Conservation (phyloP, 306 rosid species). For the Pyrus pyrifolia region DNA sequence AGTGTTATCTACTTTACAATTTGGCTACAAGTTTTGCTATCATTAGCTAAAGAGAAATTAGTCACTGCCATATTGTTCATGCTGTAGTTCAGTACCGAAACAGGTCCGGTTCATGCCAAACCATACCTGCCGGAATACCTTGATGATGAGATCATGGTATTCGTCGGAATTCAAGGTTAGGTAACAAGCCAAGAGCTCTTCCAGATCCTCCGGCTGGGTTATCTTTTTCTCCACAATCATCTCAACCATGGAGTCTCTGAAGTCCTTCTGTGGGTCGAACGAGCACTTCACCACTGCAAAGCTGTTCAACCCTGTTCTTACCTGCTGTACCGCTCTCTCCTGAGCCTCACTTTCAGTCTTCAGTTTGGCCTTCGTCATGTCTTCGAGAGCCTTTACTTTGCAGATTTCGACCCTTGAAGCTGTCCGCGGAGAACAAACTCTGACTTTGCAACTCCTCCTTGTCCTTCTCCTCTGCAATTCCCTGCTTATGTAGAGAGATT, state of each 20-base stretch:
- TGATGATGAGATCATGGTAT: slow-evolving; percentile 75
- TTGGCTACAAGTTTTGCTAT: neutral
- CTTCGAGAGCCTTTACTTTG: slow-evolving; percentile 65
- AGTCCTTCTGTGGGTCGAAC: slow-evolving; percentile 62
- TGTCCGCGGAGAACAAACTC: slow-evolving; percentile 59
- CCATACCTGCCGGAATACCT: slow-evolving; percentile 88
- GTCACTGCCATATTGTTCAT: slow-evolving; percentile 24
- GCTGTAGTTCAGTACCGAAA: slow-evolving; percentile 28
- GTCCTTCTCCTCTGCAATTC: slow-evolving; percentile 50
- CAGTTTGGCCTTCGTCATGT: slow-evolving; percentile 54
- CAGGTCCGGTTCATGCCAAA: slow-evolving; percentile 45
- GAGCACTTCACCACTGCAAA: slow-evolving; percentile 82
- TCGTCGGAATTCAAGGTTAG: slow-evolving; percentile 81
- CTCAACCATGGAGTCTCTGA: slow-evolving; percentile 93
- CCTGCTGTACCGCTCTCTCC: slow-evolving; percentile 19
- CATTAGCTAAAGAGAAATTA: slow-evolving; percentile 11
- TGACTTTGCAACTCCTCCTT: slow-evolving; percentile 41
- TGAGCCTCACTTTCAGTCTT: slow-evolving; percentile 42
- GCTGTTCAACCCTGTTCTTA: slow-evolving; percentile 40
- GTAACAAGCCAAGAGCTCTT: slow-evolving; percentile 79
- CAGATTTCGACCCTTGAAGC: slow-evolving; percentile 57
- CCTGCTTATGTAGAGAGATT: slow-evolving; percentile 48
- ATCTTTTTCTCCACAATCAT: slow-evolving; percentile 70
- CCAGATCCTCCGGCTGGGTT: slow-evolving; percentile 58
- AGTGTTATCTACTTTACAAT: neutral